Base-by-base conservation (phyloP, 371 early-diverging fungal genomes). In the Mortierella sp. region DNA sequence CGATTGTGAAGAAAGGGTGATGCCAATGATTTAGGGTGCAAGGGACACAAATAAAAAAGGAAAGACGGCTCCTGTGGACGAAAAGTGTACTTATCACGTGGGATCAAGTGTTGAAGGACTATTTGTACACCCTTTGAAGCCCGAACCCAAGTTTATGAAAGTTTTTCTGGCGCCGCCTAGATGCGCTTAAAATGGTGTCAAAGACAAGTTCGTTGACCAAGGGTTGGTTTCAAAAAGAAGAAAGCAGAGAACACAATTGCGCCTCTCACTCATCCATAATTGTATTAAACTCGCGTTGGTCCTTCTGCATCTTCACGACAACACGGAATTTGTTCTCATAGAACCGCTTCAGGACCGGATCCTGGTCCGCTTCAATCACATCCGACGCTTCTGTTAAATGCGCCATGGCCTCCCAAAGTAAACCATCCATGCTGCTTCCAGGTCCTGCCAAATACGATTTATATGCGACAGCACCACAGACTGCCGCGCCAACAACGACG, bases 401-500 rank as follows among this genome's bases (percentile, higher is more conserved):
- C n/a, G 88, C 88, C 95, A 95, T 94, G 21, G 90, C 88, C 1
- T 93, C 88, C 92, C 92, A 92, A 19, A 93, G 82, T 71, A 79
- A 21, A 5, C 78, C 75, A 8, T 78, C 75, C 78, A 86, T 86
- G 11, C 72, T 65, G 0, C 75, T 52, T 14, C 65, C 78, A 50
- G 72, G 68, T 57, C 82, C 75, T 52, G 44, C 76, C 60, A 57
- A 24, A 38, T 82, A 82, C 31, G 78, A 74, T 0, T 90, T 90
- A 13, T 90, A 90, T 6, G 95, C 94, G 31, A 90, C 90, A 24
- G 92, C 94, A 9, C 94, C 95, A 57, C 93, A 85, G 45, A 95
- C 90, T 0, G 95, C 95, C 14, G 95, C 92, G 8, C 95, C 95
- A 65, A 95, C 89, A 2, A 95, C 92, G 6, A 95, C 95, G 0